These are phyloP conservation scores for Penicillium pulvis DNA, from an alignment of 495 filamentous ascomycete species.

Conservation along the genomic window DNA sequence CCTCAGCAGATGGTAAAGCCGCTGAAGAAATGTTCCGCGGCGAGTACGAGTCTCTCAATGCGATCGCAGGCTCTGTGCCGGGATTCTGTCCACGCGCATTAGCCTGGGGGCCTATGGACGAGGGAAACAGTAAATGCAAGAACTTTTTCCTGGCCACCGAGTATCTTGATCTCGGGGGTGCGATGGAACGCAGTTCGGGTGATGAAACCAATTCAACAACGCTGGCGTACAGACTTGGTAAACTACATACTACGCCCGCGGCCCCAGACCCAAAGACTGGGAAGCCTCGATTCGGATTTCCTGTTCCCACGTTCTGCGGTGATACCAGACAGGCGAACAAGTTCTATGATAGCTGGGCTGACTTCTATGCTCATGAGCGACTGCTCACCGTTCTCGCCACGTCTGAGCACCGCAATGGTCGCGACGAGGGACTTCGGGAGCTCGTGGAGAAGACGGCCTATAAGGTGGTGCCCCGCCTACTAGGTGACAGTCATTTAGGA, in stretches of 20 bases:
- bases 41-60: slow-evolving; percentile 82
- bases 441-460: slow-evolving; percentile 64
- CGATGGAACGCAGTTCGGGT: slow-evolving; percentile 27
- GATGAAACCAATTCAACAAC: slow-evolving; percentile 32
- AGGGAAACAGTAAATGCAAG: slow-evolving; percentile 33
- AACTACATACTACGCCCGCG: slow-evolving; percentile 76
- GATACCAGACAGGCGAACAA: slow-evolving; percentile 77
- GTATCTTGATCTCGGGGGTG: slow-evolving; percentile 66
- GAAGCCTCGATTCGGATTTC: slow-evolving; percentile 74
- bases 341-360: slow-evolving; percentile 69
- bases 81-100: slow-evolving; percentile 72
- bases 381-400: slow-evolving; percentile 62
- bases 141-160: slow-evolving; percentile 77
- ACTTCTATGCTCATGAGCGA: slow-evolving; percentile 79
- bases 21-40: slow-evolving; percentile 81
- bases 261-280: slow-evolving; percentile 56
- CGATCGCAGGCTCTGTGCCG: slow-evolving; percentile 70
- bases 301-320: slow-evolving; percentile 82
- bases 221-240: slow-evolving; percentile 74
- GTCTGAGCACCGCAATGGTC: slow-evolving; percentile 62
- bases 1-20: slow-evolving; percentile 56
- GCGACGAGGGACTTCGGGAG: slow-evolving; percentile 58
- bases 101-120: slow-evolving; percentile 64
- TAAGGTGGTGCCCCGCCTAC: slow-evolving; percentile 68
- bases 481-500: slow-evolving; percentile 67